Evolutionary conservation across 257 asterid genomes (phyloP).

Genomic region (Gynochthodes officinalis): DNA sequence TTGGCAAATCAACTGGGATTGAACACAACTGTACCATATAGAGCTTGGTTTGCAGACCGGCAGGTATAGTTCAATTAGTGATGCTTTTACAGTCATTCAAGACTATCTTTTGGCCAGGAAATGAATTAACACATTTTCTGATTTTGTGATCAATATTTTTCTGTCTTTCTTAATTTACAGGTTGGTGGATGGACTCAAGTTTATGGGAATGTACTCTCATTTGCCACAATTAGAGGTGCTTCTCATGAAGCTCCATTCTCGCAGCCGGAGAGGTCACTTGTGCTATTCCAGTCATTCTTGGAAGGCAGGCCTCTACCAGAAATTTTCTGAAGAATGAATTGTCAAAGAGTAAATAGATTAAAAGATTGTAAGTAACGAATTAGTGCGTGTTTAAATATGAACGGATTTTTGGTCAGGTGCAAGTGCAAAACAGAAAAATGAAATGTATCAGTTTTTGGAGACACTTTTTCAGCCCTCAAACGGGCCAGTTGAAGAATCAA

Average conservation of each 20-base stretch:
- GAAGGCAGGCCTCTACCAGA: conserved; percentile 54
- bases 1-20: conserved; percentile 46
- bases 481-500: background rate
- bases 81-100: background rate
- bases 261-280: conserved; percentile 67
- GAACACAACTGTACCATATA: conserved; percentile 52
- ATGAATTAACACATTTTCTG: background rate
- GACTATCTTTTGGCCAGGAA: background rate
- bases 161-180: conserved; percentile 21
- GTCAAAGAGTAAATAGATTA: conserved; percentile 11
- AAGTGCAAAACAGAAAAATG: background rate
- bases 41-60: conserved; percentile 62
- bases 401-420: background rate
- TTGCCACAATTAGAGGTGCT: conserved; percentile 76
- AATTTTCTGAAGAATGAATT: conserved; percentile 23
- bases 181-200: conserved; percentile 80
- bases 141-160: background rate
- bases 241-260: conserved; percentile 81
- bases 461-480: background rate
- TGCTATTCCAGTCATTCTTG: conserved; percentile 61
- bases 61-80: conserved; percentile 35
- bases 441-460: background rate
- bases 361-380: conserved; percentile 13
- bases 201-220: conserved; percentile 54
- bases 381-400: background rate